Percentiles rank a stretch among this genome's conserved stretches.
These are phyloP conservation scores for Zasmidium cellare DNA, from an alignment of 2,329 filamentous ascomycete genomes.

Conservation along the genomic window DNA sequence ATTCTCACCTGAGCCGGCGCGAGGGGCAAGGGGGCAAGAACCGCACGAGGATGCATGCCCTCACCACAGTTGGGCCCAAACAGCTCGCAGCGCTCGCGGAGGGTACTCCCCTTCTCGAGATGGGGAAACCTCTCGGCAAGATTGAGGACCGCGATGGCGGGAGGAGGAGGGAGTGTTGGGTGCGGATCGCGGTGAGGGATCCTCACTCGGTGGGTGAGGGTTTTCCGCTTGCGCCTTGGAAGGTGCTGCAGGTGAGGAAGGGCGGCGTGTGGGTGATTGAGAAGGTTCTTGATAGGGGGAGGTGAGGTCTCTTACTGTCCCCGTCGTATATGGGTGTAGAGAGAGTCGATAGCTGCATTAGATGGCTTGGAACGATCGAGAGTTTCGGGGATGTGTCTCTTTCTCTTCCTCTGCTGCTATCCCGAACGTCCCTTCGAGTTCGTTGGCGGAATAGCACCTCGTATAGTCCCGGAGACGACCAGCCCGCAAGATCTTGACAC, in stretches of 20 bases:
- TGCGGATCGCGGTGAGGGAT: slow-evolving; percentile 67
- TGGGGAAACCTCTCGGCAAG: slow-evolving; percentile 91
- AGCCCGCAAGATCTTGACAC: no score
- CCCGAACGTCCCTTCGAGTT: no score
- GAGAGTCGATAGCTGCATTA: neutral
- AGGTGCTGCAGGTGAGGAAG: slow-evolving; percentile 77
- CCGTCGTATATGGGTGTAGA: neutral
- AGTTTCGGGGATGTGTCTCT: no score
- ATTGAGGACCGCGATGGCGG: slow-evolving; percentile 52
- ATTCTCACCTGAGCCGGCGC: slow-evolving; percentile 77
- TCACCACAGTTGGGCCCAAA: slow-evolving; percentile 74
- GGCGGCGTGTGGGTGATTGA: slow-evolving; percentile 73
- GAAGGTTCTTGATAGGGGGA: slow-evolving; percentile 41
- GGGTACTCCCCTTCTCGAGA: slow-evolving; percentile 78
- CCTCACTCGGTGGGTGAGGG: slow-evolving; percentile 14
- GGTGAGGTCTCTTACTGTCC: slow-evolving; percentile 1
- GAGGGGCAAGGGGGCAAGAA: slow-evolving; percentile 54
- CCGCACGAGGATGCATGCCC: slow-evolving; percentile 82
- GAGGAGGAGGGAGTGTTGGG: slow-evolving; percentile 72
- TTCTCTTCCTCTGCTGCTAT: no score
- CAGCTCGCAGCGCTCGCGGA: slow-evolving; percentile 79
- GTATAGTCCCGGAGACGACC: no score
- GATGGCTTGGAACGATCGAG: neutral
- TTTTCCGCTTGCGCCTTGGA: slow-evolving; percentile 68
- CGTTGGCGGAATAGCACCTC: no score